A percentile compares a stretch with the other conserved stretches of the same genome.
These are phyloP conservation scores for Yamadazyma triangularis DNA, from an alignment of 1,139 yeast genomes.

Conservation along the genomic window DNA sequence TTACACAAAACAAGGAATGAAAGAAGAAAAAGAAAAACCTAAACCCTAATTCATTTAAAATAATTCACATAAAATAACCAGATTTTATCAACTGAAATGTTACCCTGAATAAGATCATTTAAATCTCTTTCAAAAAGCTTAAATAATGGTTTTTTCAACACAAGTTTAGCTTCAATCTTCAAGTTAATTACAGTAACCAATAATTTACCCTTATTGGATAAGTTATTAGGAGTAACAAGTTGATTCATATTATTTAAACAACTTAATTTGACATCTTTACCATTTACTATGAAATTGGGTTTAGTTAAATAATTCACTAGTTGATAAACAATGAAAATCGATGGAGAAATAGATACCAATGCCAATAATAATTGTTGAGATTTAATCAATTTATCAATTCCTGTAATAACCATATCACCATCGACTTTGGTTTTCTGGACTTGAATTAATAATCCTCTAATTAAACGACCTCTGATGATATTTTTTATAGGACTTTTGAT, in stretches of 20 bases:
- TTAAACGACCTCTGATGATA: conserved; percentile 60
- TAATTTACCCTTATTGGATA: conserved; percentile 43
- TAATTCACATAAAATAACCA: conserved; percentile 9
- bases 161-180: conserved; percentile 40
- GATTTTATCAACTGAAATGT: conserved; percentile 8
- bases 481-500: conserved; percentile 66
- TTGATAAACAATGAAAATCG: conserved; percentile 54
- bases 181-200: conserved; percentile 55
- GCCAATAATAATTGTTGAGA: conserved; percentile 94
- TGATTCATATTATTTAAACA: conserved; percentile 52
- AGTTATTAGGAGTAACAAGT: conserved; percentile 31
- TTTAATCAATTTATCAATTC: conserved; percentile 83
- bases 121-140: conserved; percentile 9
- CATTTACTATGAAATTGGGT: conserved; percentile 29
- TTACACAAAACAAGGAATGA: too few relatives aligned
- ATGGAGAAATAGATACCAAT: conserved; percentile 82
- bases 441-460: conserved; percentile 79
- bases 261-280: conserved; percentile 36
- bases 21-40: too few relatives aligned
- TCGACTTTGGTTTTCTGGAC: conserved; percentile 94
- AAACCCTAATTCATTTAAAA: too few relatives aligned
- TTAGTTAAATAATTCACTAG: conserved; percentile 19
- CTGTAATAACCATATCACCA: conserved; percentile 83
- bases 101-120: conserved; percentile 8
- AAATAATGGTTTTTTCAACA: conserved; percentile 17